These are phyloP conservation scores for Uromyces viciae-fabae DNA, from an alignment of 1,284 basidiomycete genomes.

Conservation along the genomic window DNA sequence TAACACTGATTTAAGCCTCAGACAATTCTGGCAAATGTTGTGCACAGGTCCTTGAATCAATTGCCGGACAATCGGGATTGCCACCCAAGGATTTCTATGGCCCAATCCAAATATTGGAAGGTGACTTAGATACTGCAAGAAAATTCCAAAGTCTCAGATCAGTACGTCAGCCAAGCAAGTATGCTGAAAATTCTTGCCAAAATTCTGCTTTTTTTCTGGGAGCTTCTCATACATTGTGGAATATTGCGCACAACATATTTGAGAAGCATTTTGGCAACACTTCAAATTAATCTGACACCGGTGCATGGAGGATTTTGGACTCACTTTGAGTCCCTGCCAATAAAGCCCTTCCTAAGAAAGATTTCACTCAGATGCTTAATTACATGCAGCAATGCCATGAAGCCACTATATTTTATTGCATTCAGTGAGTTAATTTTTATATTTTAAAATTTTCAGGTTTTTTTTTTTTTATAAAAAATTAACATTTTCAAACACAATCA, in stretches of 20 bases:
- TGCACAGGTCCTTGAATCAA: no score
- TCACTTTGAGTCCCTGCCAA: background rate
- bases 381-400: constrained; percentile 5
- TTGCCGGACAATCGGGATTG: no score
- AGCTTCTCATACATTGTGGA: background rate
- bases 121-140: no score
- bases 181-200: background rate
- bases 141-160: no score
- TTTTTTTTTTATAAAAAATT: no score
- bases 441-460: background rate
- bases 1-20: no score
- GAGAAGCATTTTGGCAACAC: background rate
- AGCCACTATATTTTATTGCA: background rate
- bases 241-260: background rate
- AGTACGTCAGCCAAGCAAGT: no score
- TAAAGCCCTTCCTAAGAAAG: background rate
- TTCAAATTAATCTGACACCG: background rate
- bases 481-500: no score
- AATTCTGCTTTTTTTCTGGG: background rate
- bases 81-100: no score
- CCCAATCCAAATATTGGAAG: no score
- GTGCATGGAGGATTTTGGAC: background rate
- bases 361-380: background rate
- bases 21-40: no score
- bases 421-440: background rate